phyloP scores from a whole-genome alignment of 306 rosid species.

The Amphicarpaea edgeworthii region DNA sequence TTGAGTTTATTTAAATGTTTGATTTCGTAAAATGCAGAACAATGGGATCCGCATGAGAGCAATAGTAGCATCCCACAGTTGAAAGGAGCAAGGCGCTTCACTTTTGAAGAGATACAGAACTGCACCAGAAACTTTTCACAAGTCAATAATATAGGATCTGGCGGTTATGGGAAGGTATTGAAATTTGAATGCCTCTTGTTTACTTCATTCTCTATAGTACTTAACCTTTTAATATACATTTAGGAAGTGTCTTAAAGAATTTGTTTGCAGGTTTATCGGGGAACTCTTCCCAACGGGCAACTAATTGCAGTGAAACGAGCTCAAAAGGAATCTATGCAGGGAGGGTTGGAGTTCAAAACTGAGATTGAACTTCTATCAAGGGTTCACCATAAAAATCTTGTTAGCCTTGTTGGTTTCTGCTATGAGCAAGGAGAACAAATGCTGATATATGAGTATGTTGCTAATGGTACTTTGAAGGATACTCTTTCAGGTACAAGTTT shows the following conservation, averaged over 20 bases:
- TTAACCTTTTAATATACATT: constrained; percentile 21
- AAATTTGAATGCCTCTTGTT: constrained; percentile 19
- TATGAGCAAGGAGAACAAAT: constrained; percentile 81
- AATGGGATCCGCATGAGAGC: constrained; percentile 54
- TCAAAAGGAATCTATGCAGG: constrained; percentile 66
- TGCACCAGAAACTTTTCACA: constrained; percentile 58
- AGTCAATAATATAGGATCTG: constrained; percentile 53
- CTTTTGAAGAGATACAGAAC: constrained; percentile 71
- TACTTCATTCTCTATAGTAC: constrained; percentile 38
- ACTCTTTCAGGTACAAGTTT: constrained; percentile 62
- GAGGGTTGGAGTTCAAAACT: constrained; percentile 68
- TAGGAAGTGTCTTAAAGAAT: constrained; percentile 11
- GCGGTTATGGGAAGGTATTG: constrained; percentile 85
- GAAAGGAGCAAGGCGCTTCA: constrained; percentile 74
- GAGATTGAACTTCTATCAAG: constrained; percentile 91
- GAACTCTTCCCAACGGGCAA: constrained; percentile 65
- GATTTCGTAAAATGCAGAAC: constrained; percentile 53
- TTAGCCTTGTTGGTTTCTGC: constrained; percentile 74
- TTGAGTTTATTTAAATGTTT: constrained; percentile 28
- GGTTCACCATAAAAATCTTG: constrained; percentile 86
- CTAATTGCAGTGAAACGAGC: constrained; percentile 74
- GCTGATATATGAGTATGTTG: constrained; percentile 71
- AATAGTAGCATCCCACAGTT: constrained; percentile 57
- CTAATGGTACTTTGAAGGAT: constrained; percentile 74
- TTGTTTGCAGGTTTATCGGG: constrained; percentile 67